These are phyloP conservation scores for Bigelowiella natans DNA, from an alignment of 78 protist species.

Conservation along the genomic window DNA sequence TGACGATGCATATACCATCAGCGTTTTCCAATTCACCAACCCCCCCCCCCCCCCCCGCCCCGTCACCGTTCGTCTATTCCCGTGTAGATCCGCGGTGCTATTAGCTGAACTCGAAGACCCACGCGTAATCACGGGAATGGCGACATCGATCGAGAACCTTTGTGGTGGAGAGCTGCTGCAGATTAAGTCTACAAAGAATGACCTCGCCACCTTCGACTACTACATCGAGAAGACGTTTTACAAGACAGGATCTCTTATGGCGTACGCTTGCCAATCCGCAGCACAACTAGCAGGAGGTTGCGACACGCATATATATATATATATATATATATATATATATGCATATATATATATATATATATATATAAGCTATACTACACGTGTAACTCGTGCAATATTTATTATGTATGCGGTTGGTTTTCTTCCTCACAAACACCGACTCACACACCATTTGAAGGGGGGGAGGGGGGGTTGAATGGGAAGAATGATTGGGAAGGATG, in stretches of 20 bases:
- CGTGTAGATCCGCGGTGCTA: conserved; percentile 21
- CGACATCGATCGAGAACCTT: conserved; percentile 52
- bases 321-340: too few relatives aligned
- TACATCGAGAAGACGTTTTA: conserved; percentile 68
- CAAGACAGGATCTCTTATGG: conserved; percentile 72
- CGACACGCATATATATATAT: too few relatives aligned
- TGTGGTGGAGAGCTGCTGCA: conserved; percentile 82
- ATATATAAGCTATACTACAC: too few relatives aligned
- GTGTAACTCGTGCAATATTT: too few relatives aligned
- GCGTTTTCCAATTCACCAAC: too few relatives aligned
- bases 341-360: too few relatives aligned
- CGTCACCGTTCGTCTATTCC: not conserved
- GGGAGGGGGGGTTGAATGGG: too few relatives aligned
- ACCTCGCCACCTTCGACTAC: conserved; percentile 14
- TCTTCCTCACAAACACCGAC: too few relatives aligned
- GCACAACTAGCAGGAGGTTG: conserved; percentile 16
- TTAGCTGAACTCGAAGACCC: conserved; percentile 5
- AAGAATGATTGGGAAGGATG: too few relatives aligned
- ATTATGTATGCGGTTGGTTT: too few relatives aligned
- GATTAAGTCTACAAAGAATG: conserved; percentile 13
- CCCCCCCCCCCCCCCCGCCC: conserved; percentile 19
- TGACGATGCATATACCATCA: too few relatives aligned
- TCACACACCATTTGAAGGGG: too few relatives aligned
- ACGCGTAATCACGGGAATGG: conserved; percentile 27
- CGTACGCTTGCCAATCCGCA: conserved; percentile 38